A percentile compares a stretch with the other conserved stretches of the same genome.
phyloP scores from a whole-genome alignment of 2,329 filamentous ascomycete species.

The Botrytis elliptica region DNA sequence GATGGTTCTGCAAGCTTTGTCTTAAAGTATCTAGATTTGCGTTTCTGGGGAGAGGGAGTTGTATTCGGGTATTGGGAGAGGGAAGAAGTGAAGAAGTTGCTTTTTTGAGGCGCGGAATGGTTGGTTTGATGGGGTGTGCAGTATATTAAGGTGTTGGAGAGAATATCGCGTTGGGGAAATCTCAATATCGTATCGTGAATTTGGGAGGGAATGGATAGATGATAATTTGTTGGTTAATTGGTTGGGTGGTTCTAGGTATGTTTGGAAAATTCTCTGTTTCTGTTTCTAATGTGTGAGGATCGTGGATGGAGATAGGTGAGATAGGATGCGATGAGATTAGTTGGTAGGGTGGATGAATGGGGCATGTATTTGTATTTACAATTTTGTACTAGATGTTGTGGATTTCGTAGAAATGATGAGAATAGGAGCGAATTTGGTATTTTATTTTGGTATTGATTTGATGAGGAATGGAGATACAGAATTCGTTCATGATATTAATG shows the following conservation, averaged over 20 bases:
- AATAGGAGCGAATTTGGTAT: background rate
- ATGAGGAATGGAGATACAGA: background rate
- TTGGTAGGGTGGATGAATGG: background rate
- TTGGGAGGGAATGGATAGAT: background rate
- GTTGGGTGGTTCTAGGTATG: background rate
- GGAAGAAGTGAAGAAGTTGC: background rate
- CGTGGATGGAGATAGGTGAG: background rate
- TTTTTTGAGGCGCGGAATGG: background rate
- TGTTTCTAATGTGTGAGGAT: background rate
- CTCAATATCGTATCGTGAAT: background rate
- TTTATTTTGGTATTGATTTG: background rate
- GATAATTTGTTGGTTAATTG: background rate
- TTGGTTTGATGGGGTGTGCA: background rate
- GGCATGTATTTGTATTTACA: too few relatives aligned
- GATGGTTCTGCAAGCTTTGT: too few relatives aligned
- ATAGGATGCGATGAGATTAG: background rate
- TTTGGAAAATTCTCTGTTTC: background rate
- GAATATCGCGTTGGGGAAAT: background rate
- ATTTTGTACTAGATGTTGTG: too few relatives aligned
- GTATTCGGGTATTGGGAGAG: too few relatives aligned
- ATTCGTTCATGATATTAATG: background rate
- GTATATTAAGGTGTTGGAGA: background rate
- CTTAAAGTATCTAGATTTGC: too few relatives aligned
- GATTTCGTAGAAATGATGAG: background rate
- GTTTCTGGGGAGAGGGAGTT: background rate